A percentile compares a stretch with the other conserved stretches of the same genome.
These are phyloP conservation scores for Lenzites betulinus DNA, from an alignment of 768 basidiomycete genomes.

Conservation along the genomic window DNA sequence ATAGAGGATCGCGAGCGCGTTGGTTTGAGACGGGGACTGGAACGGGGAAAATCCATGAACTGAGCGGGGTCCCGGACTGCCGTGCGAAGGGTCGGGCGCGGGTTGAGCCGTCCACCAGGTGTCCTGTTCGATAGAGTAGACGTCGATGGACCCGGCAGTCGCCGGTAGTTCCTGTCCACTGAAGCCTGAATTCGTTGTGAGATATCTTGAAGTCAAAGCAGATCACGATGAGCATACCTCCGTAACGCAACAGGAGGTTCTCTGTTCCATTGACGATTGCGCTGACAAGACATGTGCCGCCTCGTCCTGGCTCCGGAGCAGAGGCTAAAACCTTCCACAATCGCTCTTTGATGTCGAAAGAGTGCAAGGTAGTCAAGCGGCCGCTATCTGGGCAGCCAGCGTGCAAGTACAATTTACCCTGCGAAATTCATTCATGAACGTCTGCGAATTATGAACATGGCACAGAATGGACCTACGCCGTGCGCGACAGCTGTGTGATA, in stretches of 20 bases:
- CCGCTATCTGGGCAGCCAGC: constrained; percentile 43
- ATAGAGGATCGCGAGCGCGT: constrained; percentile 36
- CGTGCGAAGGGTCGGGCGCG: constrained; percentile 29
- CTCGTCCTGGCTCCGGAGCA: constrained; percentile 41
- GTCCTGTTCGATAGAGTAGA: constrained; percentile 37
- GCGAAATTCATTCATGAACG: background rate
- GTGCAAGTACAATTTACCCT: constrained; percentile 41
- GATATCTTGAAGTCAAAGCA: background rate
- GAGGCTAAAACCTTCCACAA: constrained; percentile 37
- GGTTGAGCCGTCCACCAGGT: constrained; percentile 27
- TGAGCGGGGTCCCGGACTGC: constrained; percentile 36
- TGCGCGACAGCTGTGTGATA: constrained; percentile 38
- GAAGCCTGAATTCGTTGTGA: constrained; percentile 30
- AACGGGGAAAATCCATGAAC: constrained; percentile 40
- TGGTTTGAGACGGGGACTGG: constrained; percentile 10
- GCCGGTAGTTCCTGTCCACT: constrained; percentile 39
- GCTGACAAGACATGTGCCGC: constrained; percentile 42
- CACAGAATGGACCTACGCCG: constrained; percentile 27
- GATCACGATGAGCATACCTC: constrained; percentile 26
- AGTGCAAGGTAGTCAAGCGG: constrained; percentile 38
- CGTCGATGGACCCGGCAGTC: constrained; percentile 31
- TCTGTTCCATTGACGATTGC: constrained; percentile 17
- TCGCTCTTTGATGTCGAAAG: constrained; percentile 33
- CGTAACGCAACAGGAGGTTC: constrained; percentile 40
- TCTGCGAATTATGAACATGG: background rate